phyloP scores from a whole-genome alignment of 2,329 filamentous ascomycete genomes.

The Magnaporthiopsis rhizophila region DNA sequence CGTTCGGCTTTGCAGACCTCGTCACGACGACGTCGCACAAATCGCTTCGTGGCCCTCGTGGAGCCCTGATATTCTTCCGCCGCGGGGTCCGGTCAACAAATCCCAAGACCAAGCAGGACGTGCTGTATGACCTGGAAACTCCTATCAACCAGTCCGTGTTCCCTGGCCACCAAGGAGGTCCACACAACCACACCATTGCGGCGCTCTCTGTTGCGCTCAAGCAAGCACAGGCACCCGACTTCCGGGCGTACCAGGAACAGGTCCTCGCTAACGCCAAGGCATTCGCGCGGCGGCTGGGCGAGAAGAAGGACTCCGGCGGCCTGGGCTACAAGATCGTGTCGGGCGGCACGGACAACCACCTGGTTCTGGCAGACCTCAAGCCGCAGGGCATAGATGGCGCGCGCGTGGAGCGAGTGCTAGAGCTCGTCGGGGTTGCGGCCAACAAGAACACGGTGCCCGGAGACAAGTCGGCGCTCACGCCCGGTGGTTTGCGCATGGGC shows the following conservation, averaged over 20 bases:
- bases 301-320: constrained; percentile 64
- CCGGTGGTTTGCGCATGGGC: constrained; percentile 87
- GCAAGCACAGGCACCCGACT: constrained; percentile 83
- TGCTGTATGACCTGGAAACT: constrained; percentile 81
- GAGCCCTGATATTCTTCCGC: constrained; percentile 97
- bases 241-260: constrained; percentile 85
- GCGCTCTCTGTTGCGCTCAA: constrained; percentile 90
- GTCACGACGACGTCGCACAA: constrained; percentile 99
- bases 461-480: constrained; percentile 86
- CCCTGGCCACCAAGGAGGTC: constrained; percentile 94
- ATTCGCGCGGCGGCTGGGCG: constrained; percentile 61
- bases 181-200: constrained; percentile 98
- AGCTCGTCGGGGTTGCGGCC: constrained; percentile 89
- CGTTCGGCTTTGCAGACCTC: constrained; percentile 84
- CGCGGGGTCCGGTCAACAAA: constrained; percentile 80
- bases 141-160: constrained; percentile 97
- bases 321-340: constrained; percentile 85
- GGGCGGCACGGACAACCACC: constrained; percentile 94
- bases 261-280: constrained; percentile 89
- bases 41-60: constrained; percentile 86
- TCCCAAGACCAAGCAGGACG: constrained; percentile 77
- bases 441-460: constrained; percentile 99
- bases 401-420: constrained; percentile 81
- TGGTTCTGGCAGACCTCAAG: constrained; percentile 88
- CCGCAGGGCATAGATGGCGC: constrained; percentile 80